Evolutionary conservation across 768 basidiomycete genomes (phyloP).

Genomic region (Tricholoma flavovirens): DNA sequence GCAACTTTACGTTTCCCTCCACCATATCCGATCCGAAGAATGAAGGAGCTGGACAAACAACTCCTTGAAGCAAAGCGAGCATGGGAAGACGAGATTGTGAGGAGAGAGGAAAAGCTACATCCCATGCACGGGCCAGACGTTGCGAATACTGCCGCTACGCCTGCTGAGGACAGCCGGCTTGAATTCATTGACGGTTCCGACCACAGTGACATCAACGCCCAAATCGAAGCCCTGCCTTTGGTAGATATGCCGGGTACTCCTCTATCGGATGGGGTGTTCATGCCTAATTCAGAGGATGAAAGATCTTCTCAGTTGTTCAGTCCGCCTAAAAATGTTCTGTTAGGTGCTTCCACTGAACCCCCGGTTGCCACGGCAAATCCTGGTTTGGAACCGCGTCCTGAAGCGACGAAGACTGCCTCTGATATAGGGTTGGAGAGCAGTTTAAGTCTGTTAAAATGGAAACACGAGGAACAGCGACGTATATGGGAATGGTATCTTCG

Average conservation of each 20-base stretch:
- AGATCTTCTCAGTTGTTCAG: conserved; percentile 30
- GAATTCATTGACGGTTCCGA: conserved; percentile 16
- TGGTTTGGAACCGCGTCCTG: conserved; percentile 25
- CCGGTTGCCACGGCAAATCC: conserved; percentile 13
- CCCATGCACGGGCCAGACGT: conserved; percentile 37
- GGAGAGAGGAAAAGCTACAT: conserved; percentile 62
- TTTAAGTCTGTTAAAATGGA: conserved; percentile 64
- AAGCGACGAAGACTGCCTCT: conserved; percentile 50
- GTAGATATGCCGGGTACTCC: conserved; percentile 31
- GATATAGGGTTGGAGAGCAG: conserved; percentile 76
- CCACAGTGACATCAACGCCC: conserved; percentile 54
- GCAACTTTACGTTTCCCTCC: conserved; percentile 89
- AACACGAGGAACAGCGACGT: conserved; percentile 81
- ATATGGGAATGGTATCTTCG: conserved; percentile 96
- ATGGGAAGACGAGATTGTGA: conserved; percentile 85
- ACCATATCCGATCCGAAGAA: conserved; percentile 79
- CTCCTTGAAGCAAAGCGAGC: conserved; percentile 63
- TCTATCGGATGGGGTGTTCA: conserved; percentile 22
- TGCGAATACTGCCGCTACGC: conserved; percentile 30
- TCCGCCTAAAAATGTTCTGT: conserved; percentile 14
- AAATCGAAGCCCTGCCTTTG: conserved; percentile 53
- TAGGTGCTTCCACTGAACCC: conserved; percentile 13
- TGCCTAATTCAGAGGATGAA: conserved; percentile 24
- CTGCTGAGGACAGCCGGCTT: conserved; percentile 19
- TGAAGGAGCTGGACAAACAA: conserved; percentile 84